phyloP scores from a whole-genome alignment of 345 rosid species.

The Citropsis articulata region DNA sequence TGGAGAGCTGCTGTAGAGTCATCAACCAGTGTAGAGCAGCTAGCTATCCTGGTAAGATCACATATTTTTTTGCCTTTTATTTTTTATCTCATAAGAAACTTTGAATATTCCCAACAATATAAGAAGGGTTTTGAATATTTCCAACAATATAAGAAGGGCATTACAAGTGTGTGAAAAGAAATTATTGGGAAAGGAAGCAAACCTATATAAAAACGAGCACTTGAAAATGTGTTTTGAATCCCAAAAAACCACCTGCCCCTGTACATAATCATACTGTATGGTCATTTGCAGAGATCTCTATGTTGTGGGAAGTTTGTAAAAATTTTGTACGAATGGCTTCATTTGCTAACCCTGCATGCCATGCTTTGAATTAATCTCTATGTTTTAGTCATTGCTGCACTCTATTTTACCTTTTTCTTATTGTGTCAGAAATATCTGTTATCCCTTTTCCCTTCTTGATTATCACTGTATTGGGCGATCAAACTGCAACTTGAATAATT shows the following conservation, averaged over 20 bases:
- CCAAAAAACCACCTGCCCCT: neutral
- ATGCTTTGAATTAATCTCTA: neutral
- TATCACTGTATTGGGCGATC: neutral
- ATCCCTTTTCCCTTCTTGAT: neutral
- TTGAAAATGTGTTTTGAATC: neutral
- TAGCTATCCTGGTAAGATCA: constrained; percentile 70
- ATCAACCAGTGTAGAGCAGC: constrained; percentile 74
- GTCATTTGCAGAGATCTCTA: neutral
- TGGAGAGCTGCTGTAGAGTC: constrained; percentile 97
- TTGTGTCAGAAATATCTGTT: too few species aligned
- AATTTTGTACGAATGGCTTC: neutral
- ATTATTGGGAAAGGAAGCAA: neutral
- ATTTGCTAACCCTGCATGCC: neutral
- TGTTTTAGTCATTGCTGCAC: neutral
- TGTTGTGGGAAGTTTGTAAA: neutral
- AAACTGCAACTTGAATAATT: neutral
- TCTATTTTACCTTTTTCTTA: neutral
- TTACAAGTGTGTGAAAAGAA: neutral
- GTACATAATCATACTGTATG: neutral
- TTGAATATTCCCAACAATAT: neutral
- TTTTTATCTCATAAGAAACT: neutral
- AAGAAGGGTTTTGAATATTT: neutral
- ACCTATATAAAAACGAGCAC: too few species aligned
- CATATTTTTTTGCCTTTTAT: neutral
- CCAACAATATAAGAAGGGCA: neutral